Conservation (phyloP, 1,284 basidiomycete species). For the Pulveroboletus sp. region DNA sequence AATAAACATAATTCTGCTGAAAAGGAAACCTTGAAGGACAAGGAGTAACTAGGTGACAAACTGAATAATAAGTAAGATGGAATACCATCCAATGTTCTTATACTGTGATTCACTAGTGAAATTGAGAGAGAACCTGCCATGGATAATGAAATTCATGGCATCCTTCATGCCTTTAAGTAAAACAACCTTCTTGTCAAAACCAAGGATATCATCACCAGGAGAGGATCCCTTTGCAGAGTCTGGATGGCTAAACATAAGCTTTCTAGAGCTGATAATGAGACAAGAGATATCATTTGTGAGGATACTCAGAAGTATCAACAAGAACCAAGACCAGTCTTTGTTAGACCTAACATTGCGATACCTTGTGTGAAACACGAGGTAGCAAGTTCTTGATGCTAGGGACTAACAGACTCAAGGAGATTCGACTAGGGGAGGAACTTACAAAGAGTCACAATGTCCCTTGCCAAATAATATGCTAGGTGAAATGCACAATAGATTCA, state of each 20-base stretch:
- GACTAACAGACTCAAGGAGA: too few relatives aligned
- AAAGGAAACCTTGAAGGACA: conserved; percentile 32
- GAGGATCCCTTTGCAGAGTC: conserved; percentile 29
- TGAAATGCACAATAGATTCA: too few relatives aligned
- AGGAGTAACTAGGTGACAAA: conserved; percentile 36
- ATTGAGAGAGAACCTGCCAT: conserved; percentile 29
- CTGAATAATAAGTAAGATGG: conserved; percentile 31
- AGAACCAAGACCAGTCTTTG: conserved; percentile 34
- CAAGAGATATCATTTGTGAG: conserved; percentile 32
- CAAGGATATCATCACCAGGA: conserved; percentile 31
- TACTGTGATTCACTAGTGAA: conserved; percentile 28
- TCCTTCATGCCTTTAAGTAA: conserved; percentile 30
- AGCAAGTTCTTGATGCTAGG: too few relatives aligned
- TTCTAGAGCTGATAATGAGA: conserved; percentile 34
- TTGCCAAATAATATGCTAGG: too few relatives aligned
- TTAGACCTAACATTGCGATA: too few relatives aligned
- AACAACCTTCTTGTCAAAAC: conserved; percentile 24
- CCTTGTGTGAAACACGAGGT: too few relatives aligned
- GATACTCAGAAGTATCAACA: conserved; percentile 37
- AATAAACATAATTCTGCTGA: conserved; percentile 39
- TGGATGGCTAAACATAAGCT: conserved; percentile 30
- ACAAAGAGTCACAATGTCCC: too few relatives aligned
- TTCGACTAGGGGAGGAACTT: too few relatives aligned
- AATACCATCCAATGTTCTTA: conserved; percentile 30
- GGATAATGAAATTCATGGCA: conserved; percentile 36